Percentiles rank a stretch among this genome's conserved stretches.
These are phyloP conservation scores for Solanum chacoense DNA, from an alignment of 305 asterid genomes.

Conservation along the genomic window DNA sequence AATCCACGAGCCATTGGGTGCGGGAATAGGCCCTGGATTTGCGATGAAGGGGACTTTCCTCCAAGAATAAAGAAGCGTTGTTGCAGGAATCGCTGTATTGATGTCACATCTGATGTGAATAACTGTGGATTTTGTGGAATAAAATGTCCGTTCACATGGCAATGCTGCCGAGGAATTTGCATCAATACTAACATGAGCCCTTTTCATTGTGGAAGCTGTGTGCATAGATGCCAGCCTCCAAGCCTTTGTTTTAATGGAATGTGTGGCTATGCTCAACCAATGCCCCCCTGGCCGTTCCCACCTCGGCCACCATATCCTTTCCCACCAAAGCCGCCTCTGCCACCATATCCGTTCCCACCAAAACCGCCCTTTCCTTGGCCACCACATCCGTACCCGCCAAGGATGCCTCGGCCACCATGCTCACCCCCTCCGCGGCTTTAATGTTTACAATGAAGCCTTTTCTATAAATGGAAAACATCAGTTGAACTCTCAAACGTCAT, in stretches of 20 bases:
- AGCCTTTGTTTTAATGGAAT: constrained; percentile 41
- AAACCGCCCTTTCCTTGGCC: constrained; percentile 11
- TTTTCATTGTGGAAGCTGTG: constrained; percentile 57
- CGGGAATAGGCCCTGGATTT: constrained; percentile 52
- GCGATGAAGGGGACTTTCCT: constrained; percentile 19
- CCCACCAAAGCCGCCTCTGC: constrained; percentile 15
- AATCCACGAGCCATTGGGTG: constrained; percentile 40
- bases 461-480: not conserved
- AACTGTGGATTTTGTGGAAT: constrained; percentile 63
- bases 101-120: constrained; percentile 36
- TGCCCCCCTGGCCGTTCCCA: constrained; percentile 34
- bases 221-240: constrained; percentile 28
- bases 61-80: constrained; percentile 23
- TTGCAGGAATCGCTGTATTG: constrained; percentile 54
- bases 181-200: constrained; percentile 34
- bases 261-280: constrained; percentile 57
- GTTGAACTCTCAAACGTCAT: not conserved
- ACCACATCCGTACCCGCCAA: not conserved
- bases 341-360: constrained; percentile 11
- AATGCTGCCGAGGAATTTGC: constrained; percentile 57
- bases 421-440: not conserved
- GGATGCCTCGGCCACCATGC: constrained; percentile 5
- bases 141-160: constrained; percentile 57
- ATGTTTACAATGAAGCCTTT: not conserved
- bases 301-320: constrained; percentile 8